A percentile compares a stretch with the other conserved stretches of the same genome.
Evolutionary conservation across 2,329 filamentous ascomycete genomes (phyloP).

Genomic region (Scedosporium boydii): DNA sequence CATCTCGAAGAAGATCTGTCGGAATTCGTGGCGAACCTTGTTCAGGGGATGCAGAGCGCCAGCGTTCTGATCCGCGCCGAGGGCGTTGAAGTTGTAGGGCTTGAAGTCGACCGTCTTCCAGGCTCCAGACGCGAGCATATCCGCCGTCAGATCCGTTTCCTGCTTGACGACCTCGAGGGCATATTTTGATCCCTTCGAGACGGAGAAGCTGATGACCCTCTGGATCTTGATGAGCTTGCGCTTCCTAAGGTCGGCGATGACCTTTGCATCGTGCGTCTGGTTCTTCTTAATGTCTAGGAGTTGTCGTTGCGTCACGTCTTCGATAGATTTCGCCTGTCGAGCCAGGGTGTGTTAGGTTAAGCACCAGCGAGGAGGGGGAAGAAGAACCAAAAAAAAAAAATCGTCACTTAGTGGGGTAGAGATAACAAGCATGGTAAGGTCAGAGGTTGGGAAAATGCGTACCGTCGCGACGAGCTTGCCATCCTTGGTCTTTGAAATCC

Average conservation of each 20-base stretch:
- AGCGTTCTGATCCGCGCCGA: conserved; percentile 51
- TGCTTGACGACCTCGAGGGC: conserved; percentile 82
- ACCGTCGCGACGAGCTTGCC: conserved; percentile 46
- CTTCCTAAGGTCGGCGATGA: conserved; percentile 76
- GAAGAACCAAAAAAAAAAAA: neutral
- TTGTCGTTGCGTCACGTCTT: conserved; percentile 69
- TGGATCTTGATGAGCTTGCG: conserved; percentile 77
- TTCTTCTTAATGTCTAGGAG: conserved; percentile 64
- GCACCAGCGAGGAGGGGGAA: neutral
- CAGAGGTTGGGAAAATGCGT: conserved; percentile 14
- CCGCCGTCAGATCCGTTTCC: conserved; percentile 87
- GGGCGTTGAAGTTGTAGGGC: conserved; percentile 62
- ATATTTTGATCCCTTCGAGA: conserved; percentile 80
- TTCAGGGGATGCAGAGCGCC: conserved; percentile 64
- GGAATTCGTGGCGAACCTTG: conserved; percentile 92
- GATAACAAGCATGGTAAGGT: neutral
- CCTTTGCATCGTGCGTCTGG: conserved; percentile 64
- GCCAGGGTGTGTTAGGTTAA: neutral
- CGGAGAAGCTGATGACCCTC: conserved; percentile 78
- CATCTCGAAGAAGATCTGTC: conserved; percentile 98
- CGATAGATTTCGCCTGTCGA: conserved; percentile 56
- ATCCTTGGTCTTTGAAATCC: conserved; percentile 54
- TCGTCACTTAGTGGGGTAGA: neutral
- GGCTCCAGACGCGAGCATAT: conserved; percentile 78
- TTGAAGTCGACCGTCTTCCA: conserved; percentile 95